Evolutionary conservation across 179 eudicot genomes (phyloP), one percentile per base, ranked within the genome.

Genomic region (Corrigiola litoralis): DNA sequence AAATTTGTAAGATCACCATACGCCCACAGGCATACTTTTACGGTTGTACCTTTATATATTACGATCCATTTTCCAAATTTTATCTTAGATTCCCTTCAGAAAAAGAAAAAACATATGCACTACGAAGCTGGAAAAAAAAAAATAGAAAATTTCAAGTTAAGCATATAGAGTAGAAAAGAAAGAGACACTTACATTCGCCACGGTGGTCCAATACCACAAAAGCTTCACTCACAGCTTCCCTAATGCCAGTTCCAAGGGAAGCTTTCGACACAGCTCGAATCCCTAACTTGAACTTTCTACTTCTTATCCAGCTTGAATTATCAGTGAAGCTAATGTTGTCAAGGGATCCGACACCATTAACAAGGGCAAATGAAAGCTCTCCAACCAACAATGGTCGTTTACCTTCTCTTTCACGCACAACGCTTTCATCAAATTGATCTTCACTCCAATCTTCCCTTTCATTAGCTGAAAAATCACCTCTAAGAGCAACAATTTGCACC

Each of bases 171-270:
- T 24, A 56, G 18, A 28, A 17, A 28, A 12, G 20, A 4, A 24
- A 58, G 62, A 71, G 37, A 24, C 49, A 66, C 94, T 70, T 81
- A 92, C 98, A 76, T 72, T 87, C 95, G 33, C 96, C 96, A 31
- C 96, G 98, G 54, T 85, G 91, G 76, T 92, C 98, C 76, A 83
- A 70, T 5, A 92, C 98, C 46, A 73, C 75, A 70, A 89, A 92
- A 14, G 94, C 75, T 41, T 79, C 85, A 74, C 88, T 89, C 50
- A 74, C 77, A 38, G 89, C 98, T 73, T 89, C 96, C 71, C 80
- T 85, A 27, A 92, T 78, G 48, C 70, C 81, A 32, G 55, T 45
- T 28, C 80, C 82, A 63, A 57, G 6, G 9, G 75, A 71, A 28
- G 33, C 65, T 36, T 52, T 68, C 49, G 74, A 71, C 37, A 74